Evolutionary conservation across 1,284 basidiomycete genomes (phyloP).

Genomic region (Pisolithus thermaeus): DNA sequence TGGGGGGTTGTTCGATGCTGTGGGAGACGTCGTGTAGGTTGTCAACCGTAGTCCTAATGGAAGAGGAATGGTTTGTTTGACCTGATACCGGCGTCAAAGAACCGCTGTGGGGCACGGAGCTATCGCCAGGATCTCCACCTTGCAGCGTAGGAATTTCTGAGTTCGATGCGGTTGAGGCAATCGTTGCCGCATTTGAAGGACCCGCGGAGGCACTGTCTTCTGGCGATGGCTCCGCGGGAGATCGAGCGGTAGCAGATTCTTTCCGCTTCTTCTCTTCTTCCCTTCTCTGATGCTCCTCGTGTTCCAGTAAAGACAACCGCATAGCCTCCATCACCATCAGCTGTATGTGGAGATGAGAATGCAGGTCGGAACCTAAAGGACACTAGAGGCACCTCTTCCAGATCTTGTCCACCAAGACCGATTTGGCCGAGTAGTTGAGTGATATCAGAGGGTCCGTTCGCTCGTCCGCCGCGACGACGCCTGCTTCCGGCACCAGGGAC

Average conservation of each 20-base stretch:
- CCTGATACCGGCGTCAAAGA: conserved; percentile 29
- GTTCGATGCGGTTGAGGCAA: conserved; percentile 2
- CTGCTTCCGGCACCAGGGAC: conserved; percentile 46
- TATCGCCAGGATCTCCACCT: conserved; percentile 9
- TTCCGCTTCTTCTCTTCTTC: conserved; percentile 54
- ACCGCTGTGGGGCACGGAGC: conserved; percentile 14
- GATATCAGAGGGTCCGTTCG: conserved; percentile 46
- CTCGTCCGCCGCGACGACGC: conserved; percentile 53
- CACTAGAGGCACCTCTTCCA: conserved; percentile 69
- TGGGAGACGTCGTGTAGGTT: conserved; percentile 21
- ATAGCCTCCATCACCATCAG: conserved; percentile 99
- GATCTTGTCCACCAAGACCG: conserved; percentile 71
- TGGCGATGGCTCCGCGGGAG: conserved; percentile 15
- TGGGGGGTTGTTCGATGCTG: conserved; percentile 21
- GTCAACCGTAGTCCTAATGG: conserved; percentile 20
- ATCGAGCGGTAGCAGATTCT: conserved; percentile 34
- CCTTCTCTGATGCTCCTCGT: conserved; percentile 74
- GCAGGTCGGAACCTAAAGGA: background rate
- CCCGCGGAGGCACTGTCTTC: conserved; percentile 9
- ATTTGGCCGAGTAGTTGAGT: conserved; percentile 59
- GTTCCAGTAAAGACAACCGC: conserved; percentile 90
- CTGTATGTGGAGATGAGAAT: conserved; percentile 37
- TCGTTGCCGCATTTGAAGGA: conserved; percentile 3
- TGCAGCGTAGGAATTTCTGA: conserved; percentile 4
- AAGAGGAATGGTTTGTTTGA: conserved; percentile 31